Evolutionary conservation across 257 asterid species (phyloP).

Genomic region (Anisodus acutangulus): DNA sequence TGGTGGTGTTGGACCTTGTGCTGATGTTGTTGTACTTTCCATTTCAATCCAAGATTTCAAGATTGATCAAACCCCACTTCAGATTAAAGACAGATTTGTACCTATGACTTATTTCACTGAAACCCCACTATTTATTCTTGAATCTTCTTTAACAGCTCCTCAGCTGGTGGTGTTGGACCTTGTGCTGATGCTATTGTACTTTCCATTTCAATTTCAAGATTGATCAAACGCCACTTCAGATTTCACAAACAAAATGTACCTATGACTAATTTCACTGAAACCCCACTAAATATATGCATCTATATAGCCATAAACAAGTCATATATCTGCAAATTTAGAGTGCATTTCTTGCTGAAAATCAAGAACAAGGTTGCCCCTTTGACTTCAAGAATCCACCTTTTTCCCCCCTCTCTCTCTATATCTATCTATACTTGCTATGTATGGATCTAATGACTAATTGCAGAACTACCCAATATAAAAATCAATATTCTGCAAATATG

Average conservation of each 20-base stretch:
- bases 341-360: background rate
- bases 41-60: conserved; percentile 37
- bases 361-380: background rate
- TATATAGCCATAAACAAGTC: background rate
- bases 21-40: conserved; percentile 46
- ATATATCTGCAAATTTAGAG: background rate
- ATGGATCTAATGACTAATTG: conserved; percentile 17
- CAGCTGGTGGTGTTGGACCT: conserved; percentile 56
- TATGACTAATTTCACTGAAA: conserved; percentile 5
- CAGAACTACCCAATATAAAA: background rate
- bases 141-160: conserved; percentile 89
- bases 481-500: background rate
- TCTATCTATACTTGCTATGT: background rate
- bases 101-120: background rate
- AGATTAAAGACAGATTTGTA: too few species aligned
- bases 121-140: conserved; percentile 40
- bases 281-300: background rate
- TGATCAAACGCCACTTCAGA: conserved; percentile 12
- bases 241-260: background rate
- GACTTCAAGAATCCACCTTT: conserved; percentile 7
- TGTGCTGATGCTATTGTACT: conserved; percentile 38
- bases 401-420: background rate
- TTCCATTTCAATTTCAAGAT: conserved; percentile 48
- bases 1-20: conserved; percentile 47
- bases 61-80: conserved; percentile 25